Base-by-base conservation (phyloP, 75 land plant genomes). In the Cupressus sempervirens region DNA sequence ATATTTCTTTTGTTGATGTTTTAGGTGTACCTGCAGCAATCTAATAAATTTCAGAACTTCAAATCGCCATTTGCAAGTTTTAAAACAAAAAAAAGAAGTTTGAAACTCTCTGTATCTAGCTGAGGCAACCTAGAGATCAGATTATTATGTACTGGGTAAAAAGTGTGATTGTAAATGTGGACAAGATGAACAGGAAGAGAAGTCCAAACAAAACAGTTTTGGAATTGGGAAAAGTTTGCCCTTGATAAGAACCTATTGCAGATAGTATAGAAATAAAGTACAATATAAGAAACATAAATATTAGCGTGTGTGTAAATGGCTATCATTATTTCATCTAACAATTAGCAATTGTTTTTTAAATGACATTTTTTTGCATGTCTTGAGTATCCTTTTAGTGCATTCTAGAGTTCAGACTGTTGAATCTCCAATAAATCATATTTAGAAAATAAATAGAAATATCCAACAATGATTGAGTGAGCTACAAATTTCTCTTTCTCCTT, bases 21-120 rank as follows among this genome's bases (percentile, higher is more conserved):
- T 82, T 30, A 29, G 5, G 45, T 34, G 40, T 36, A 82, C 62
- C 83, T 82, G 62, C 62, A 82, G 54, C 56, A 82, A 82, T 32
- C 50, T 26, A 43, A 79, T 41, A 79, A 9, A 79, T 11, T 79
- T n/a, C 46, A 79, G 3, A 23, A 79, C n/a, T 41, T 79, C 48
- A 43, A 26, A 13, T 3, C 38, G 26, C 32, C 43, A 79, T 43
- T 26, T 23, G 13, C 50, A 43, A 26, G 30, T 45, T 79, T 41
- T 48, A 43, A n/a, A 26, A 23, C 18, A 45, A 29, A 18, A 9
- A 10, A n/a, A n/a, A 43, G n/a, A n/a, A 50, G 4, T 43, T 77
- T 46, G n/a, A 79, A 76, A 29, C 10, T 26, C 45, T 76, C 4
- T 20, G 46, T 79, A 23, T 79, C 14, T 45, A 41, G 45, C 45